phyloP scores from a whole-genome alignment of 768 basidiomycete species.

The Mrakia gelida region DNA sequence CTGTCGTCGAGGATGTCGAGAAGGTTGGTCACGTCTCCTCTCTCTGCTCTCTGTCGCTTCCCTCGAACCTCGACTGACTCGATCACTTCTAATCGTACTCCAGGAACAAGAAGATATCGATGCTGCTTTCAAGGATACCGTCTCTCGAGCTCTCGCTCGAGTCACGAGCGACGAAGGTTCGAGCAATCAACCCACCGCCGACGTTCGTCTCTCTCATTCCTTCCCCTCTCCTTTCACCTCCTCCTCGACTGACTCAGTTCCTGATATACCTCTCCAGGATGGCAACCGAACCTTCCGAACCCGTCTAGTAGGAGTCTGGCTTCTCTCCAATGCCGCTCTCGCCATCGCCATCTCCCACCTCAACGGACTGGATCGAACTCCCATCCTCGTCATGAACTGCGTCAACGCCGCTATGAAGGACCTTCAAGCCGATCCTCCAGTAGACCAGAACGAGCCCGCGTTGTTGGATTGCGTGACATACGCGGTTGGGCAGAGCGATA shows the following conservation, averaged over 20 bases:
- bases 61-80: not conserved
- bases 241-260: not conserved
- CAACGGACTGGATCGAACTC: constrained; percentile 41
- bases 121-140: constrained; percentile 83
- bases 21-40: constrained; percentile 49
- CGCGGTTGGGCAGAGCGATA: constrained; percentile 47
- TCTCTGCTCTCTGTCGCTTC: not conserved
- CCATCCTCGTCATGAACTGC: constrained; percentile 37
- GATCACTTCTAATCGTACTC: not conserved
- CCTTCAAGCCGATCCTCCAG: not conserved
- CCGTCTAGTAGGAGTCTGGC: constrained; percentile 41
- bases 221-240: not conserved
- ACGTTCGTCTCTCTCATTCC: constrained; percentile 35
- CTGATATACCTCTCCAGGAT: constrained; percentile 33
- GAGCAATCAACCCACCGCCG: constrained; percentile 38
- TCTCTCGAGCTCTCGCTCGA: constrained; percentile 39
- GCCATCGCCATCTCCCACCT: constrained; percentile 40
- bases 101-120: constrained; percentile 66
- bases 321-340: constrained; percentile 42
- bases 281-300: constrained; percentile 43
- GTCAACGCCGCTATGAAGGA: constrained; percentile 32
- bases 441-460: constrained; percentile 52
- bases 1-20: constrained; percentile 80
- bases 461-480: constrained; percentile 48
- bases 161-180: constrained; percentile 30